phyloP scores from a whole-genome alignment of 177 flowering plant genomes.

The Vitis hybrid region DNA sequence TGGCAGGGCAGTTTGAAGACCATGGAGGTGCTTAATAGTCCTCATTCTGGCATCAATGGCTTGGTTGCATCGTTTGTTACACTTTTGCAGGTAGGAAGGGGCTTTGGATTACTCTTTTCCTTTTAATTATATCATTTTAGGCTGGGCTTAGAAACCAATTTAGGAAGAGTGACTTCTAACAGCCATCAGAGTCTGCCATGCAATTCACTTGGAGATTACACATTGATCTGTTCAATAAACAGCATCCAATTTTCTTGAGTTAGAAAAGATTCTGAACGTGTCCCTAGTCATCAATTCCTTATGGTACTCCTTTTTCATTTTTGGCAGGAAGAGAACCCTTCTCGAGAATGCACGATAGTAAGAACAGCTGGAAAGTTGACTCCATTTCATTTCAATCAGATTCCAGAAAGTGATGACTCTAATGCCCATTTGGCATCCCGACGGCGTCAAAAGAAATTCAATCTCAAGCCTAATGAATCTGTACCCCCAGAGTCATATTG shows the following conservation, averaged over 20 bases:
- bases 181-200: not conserved
- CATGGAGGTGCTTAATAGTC: slow-evolving; percentile 36
- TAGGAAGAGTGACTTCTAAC: not conserved
- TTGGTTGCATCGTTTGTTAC: slow-evolving; percentile 84
- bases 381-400: slow-evolving; percentile 78
- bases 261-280: not conserved
- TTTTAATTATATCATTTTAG: not conserved
- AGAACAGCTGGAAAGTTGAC: slow-evolving; percentile 93
- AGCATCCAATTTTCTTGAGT: not conserved
- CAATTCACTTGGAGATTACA: not conserved
- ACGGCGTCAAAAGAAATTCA: slow-evolving; percentile 65
- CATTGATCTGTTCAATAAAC: not conserved
- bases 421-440: slow-evolving; percentile 46
- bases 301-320: not conserved
- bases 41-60: slow-evolving; percentile 67
- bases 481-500: slow-evolving; percentile 69
- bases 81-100: slow-evolving; percentile 61
- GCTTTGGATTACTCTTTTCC: not conserved
- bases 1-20: slow-evolving; percentile 79
- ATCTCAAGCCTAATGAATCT: slow-evolving; percentile 47
- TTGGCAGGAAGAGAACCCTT: slow-evolving; percentile 88
- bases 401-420: slow-evolving; percentile 49
- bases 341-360: slow-evolving; percentile 86
- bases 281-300: too few species aligned
- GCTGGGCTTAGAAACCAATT: not conserved